Percentiles rank a stretch among this genome's conserved stretches.
Evolutionary conservation across 2,329 filamentous ascomycete genomes (phyloP).

Genomic region (Pseudocercospora crystallina): DNA sequence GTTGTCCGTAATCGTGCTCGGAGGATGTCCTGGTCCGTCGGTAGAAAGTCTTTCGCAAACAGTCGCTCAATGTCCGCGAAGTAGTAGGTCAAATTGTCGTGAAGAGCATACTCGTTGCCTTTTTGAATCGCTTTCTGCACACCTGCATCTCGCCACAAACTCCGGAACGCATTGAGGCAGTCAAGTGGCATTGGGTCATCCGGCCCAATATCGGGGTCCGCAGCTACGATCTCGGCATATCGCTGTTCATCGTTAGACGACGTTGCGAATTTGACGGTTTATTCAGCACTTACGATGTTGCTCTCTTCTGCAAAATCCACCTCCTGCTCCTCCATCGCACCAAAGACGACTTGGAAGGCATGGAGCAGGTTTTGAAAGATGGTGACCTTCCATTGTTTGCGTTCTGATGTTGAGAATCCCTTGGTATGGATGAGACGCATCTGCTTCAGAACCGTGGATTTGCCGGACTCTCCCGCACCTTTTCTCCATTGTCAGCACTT

Average conservation of each 20-base stretch:
- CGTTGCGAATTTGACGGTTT: constrained; percentile 16
- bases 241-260: constrained; percentile 57
- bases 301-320: constrained; percentile 75
- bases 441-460: constrained; percentile 96
- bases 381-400: constrained; percentile 89
- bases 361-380: constrained; percentile 94
- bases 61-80: constrained; percentile 67
- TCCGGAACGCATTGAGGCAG: constrained; percentile 77
- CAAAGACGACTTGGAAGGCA: constrained; percentile 84
- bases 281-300: constrained; percentile 67
- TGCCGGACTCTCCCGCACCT: constrained; percentile 95
- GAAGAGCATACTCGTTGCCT: constrained; percentile 93
- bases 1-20: constrained; percentile 85
- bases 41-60: constrained; percentile 71
- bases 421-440: constrained; percentile 97
- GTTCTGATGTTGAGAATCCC: constrained; percentile 85
- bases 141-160: constrained; percentile 78
- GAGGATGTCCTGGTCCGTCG: constrained; percentile 90
- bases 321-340: constrained; percentile 83
- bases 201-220: constrained; percentile 77
- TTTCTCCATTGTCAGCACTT: constrained; percentile 30
- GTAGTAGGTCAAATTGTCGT: constrained; percentile 94
- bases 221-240: constrained; percentile 73
- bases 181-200: constrained; percentile 77
- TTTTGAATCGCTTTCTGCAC: constrained; percentile 86